Evolutionary conservation across 139 green algal genomes (phyloP).

Genomic region (Diplosphaera chodatii): DNA sequence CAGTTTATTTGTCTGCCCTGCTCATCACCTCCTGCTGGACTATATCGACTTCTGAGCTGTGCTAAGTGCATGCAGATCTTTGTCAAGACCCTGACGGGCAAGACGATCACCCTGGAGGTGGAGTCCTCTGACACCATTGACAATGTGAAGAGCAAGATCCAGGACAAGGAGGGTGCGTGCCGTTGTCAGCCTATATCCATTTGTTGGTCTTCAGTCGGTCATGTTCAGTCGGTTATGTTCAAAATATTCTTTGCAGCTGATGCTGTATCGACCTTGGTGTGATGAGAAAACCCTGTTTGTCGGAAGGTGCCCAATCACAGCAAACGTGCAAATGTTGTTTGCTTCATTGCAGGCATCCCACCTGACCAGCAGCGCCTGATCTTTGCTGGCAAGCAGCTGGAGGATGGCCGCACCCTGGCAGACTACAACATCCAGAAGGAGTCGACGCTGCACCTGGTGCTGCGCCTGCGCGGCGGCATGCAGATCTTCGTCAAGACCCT

Average conservation of each 20-base stretch:
- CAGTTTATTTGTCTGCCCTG: too few relatives aligned
- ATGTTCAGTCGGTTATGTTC: too few relatives aligned
- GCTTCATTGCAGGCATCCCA: conserved; percentile 58
- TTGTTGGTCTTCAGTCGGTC: too few relatives aligned
- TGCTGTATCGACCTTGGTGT: too few relatives aligned
- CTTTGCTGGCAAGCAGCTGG: conserved; percentile 94
- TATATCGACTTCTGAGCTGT: too few relatives aligned
- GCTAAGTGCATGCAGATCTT: conserved; percentile 87
- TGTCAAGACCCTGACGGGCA: conserved; percentile 85
- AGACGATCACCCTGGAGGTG: conserved; percentile 74
- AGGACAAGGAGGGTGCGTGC: conserved; percentile 71
- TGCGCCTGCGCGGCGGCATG: conserved; percentile 66
- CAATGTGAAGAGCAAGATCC: conserved; percentile 84
- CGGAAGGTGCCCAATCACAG: too few relatives aligned
- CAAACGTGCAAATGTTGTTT: too few relatives aligned
- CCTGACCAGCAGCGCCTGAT: conserved; percentile 92
- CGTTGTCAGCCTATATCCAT: too few relatives aligned
- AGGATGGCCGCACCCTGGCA: conserved; percentile 85
- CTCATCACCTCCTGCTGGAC: too few relatives aligned
- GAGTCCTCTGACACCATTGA: conserved; percentile 73
- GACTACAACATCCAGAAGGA: conserved; percentile 96
- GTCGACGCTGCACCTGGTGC: conserved; percentile 77
- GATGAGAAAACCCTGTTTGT: too few relatives aligned
- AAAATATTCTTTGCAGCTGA: too few relatives aligned
- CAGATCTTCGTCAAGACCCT: conserved; percentile 90